Evolutionary conservation across 2,329 filamentous ascomycete species (phyloP).

Genomic region (Phaeosphaeriaceae sp.): DNA sequence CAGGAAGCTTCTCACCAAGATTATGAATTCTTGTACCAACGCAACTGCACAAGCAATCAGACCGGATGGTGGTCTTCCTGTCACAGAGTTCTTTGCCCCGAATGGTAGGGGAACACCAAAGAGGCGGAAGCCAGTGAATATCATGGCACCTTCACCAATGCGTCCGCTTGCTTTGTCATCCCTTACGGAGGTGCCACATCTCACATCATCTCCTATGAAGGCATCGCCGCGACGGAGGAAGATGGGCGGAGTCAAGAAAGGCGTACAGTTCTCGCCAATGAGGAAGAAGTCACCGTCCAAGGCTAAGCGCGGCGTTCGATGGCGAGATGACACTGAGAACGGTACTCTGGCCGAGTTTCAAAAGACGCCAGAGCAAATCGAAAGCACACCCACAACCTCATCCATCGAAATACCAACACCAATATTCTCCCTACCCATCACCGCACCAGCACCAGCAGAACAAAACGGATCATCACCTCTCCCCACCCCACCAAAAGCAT

Average conservation of each 20-base stretch:
- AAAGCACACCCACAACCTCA: slow-evolving; percentile 63
- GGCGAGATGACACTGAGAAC: slow-evolving; percentile 89
- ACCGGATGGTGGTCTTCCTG: slow-evolving; percentile 74
- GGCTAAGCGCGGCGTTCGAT: slow-evolving; percentile 79
- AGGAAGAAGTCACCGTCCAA: slow-evolving; percentile 72
- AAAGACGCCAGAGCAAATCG: slow-evolving; percentile 79
- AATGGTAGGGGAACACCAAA: slow-evolving; percentile 78
- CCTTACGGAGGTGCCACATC: slow-evolving; percentile 43
- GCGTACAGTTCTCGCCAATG: slow-evolving; percentile 79
- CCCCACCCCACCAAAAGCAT: slow-evolving; percentile 63
- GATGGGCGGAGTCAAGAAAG: slow-evolving; percentile 67
- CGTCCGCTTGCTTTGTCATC: slow-evolving; percentile 47
- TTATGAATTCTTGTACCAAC: slow-evolving; percentile 77
- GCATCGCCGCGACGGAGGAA: slow-evolving; percentile 83
- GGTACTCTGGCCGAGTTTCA: slow-evolving; percentile 89
- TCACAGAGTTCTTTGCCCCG: slow-evolving; percentile 71
- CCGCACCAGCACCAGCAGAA: slow-evolving; percentile 28
- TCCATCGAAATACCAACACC: slow-evolving; percentile 62
- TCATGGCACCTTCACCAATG: slow-evolving; percentile 56
- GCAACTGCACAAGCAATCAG: slow-evolving; percentile 86
- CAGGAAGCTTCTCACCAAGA: slow-evolving; percentile 74
- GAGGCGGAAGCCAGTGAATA: slow-evolving; percentile 62
- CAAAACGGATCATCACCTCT: slow-evolving; percentile 61
- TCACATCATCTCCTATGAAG: slow-evolving; percentile 71
- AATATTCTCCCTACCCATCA: slow-evolving; percentile 52